phyloP scores from a whole-genome alignment of 257 asterid genomes.

The Rauvolfia tetraphylla region DNA sequence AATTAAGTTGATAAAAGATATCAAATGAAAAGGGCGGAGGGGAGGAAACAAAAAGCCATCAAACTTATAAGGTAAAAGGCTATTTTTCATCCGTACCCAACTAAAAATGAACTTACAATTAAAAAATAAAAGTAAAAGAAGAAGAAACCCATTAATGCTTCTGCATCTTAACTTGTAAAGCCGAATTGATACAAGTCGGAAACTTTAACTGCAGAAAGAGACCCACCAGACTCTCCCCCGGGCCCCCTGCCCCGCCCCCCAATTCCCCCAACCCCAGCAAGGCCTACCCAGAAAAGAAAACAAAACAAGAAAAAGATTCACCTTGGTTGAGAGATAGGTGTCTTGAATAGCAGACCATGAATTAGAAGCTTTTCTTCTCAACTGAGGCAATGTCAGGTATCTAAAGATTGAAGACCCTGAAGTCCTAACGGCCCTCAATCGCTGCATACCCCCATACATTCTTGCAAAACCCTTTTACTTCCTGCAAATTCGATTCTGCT shows the following conservation, averaged over 20 bases:
- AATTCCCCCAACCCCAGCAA: too few species aligned
- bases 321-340: slow-evolving; percentile 67
- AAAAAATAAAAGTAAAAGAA: not conserved
- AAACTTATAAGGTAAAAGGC: slow-evolving; percentile 2
- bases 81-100: too few species aligned
- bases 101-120: too few species aligned
- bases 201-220: not conserved
- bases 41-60: not conserved
- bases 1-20: not conserved
- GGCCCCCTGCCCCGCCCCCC: too few species aligned
- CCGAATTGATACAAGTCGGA: too few species aligned
- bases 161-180: not conserved
- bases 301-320: not conserved
- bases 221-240: too few species aligned
- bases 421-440: slow-evolving; percentile 40
- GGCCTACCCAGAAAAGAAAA: not conserved
- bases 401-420: slow-evolving; percentile 41
- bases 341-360: slow-evolving; percentile 66
- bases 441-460: slow-evolving; percentile 46
- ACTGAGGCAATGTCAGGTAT: slow-evolving; percentile 32
- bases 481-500: not conserved
- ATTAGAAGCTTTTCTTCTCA: slow-evolving; percentile 52
- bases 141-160: not conserved
- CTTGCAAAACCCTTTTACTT: not conserved
- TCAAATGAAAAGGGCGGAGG: not conserved